A percentile compares a stretch with the other conserved stretches of the same genome.
Conservation (phyloP, 2,329 filamentous ascomycete genomes). For the Clonostachys byssicola region DNA sequence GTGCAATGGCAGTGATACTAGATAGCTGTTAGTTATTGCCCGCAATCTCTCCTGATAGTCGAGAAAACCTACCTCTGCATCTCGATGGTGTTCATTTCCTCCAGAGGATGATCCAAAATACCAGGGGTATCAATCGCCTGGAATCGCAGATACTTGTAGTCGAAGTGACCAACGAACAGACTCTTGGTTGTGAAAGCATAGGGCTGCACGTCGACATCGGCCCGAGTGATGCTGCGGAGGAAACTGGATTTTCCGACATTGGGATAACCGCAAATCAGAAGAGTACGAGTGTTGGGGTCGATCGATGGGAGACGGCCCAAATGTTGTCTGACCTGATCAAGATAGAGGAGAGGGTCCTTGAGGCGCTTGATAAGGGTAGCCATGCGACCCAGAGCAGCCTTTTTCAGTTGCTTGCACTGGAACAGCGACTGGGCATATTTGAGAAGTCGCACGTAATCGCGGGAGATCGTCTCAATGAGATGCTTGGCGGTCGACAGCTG, state of each 20-base stretch:
- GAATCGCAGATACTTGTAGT: slow-evolving; percentile 69
- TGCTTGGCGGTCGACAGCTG: slow-evolving; percentile 95
- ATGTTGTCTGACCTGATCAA: slow-evolving; percentile 90
- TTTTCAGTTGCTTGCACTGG: slow-evolving; percentile 99
- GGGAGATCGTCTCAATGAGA: slow-evolving; percentile 90
- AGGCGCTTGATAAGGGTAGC: slow-evolving; percentile 92
- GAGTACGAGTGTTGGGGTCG: slow-evolving; percentile 92
- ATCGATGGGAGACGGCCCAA: slow-evolving; percentile 96
- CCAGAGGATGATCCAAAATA: slow-evolving; percentile 93
- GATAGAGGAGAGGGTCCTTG: slow-evolving; percentile 90
- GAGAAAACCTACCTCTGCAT: slow-evolving; percentile 60
- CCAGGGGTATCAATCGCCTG: slow-evolving; percentile 95
- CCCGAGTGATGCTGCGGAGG: slow-evolving; percentile 83
- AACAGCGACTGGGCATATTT: slow-evolving; percentile 97
- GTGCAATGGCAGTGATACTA: slow-evolving; percentile 90
- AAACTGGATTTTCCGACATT: slow-evolving; percentile 98
- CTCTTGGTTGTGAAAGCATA: slow-evolving; percentile 99
- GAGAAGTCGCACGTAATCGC: slow-evolving; percentile 87
- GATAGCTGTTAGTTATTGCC: no score
- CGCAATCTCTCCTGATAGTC: no score
- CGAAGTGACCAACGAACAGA: slow-evolving; percentile 95
- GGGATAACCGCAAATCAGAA: slow-evolving; percentile 95
- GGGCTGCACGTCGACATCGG: slow-evolving; percentile 94
- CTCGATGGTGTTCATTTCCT: slow-evolving; percentile 99
- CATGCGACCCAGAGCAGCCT: slow-evolving; percentile 94